Base-by-base conservation (phyloP, 495 filamentous ascomycete genomes). In the Penicillium pancosmium region DNA sequence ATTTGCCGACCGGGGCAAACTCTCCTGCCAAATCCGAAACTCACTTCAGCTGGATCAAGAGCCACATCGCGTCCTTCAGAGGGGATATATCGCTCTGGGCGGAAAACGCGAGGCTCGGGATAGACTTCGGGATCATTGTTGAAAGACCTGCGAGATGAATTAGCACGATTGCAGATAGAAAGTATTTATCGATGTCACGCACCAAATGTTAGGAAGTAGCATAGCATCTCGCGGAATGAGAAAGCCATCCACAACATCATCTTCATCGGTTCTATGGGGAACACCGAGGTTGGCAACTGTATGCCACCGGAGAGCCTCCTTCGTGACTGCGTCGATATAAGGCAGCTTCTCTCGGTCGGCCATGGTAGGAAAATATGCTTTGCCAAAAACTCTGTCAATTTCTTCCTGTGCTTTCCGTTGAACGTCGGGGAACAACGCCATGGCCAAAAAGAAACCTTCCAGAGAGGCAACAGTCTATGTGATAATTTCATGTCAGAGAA, bases 361-460 rank as follows among this genome's bases (percentile, higher is more conserved):
- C 31, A 66, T 61, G 21, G 54, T 55, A 1, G 72, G 70, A 7
- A 78, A 64, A 12, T 58, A 52, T 9, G 38, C 25, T 11, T 21
- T 53, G 0, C 82, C 81, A 10, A 84, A 62, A 3, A 86, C 77
- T 12, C 65, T 59, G 62, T 88, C 84, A 41, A 90, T 69, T 62
- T 89, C 85, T 8, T 74, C 80, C 59, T 84, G 84, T 4, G 84
- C 84, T 25, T 78, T 81, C 16, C 66, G 61, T 51, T 83, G 81
- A 0, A 79, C 80, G 0, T 80, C 71, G 0, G 83, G 82, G 61
- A 71, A 80, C 4, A 81, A 31, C 0, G 63, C 69, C 75, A 83
- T 80, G 8, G 78, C 80, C 1, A 80, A 62, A 64, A 81, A 73
- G 56, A 84, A 80, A 27, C 66, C 60, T 44, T 57, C 38, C 23